Conservation (phyloP, 2,329 filamentous ascomycete genomes). For the Cladophialophora bantiana region DNA sequence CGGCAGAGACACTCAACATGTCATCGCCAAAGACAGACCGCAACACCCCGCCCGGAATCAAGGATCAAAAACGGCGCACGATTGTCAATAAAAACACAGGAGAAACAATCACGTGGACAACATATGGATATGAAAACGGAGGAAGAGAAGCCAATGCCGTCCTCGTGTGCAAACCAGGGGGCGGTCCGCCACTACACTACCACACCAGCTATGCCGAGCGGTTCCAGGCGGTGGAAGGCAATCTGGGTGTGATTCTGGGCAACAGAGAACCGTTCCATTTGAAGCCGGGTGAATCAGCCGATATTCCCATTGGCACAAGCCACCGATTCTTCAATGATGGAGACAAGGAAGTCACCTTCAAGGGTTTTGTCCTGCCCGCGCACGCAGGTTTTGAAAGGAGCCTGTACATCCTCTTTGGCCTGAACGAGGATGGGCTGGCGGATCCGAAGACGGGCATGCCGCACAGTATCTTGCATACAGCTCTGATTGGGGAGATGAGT, state of each 20-base stretch:
- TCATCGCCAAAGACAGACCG: slow-evolving; percentile 17
- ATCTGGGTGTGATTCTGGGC: slow-evolving; percentile 24
- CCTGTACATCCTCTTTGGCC: slow-evolving; percentile 36
- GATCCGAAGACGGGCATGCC: slow-evolving; percentile 32
- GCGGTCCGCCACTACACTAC: slow-evolving; percentile 35
- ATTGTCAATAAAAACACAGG: slow-evolving; percentile 33
- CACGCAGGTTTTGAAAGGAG: slow-evolving; percentile 36
- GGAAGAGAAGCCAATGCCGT: slow-evolving; percentile 22
- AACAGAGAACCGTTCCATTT: slow-evolving; percentile 9
- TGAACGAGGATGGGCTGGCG: slow-evolving; percentile 34
- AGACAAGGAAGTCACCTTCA: slow-evolving; percentile 28
- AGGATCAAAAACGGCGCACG: slow-evolving; percentile 23
- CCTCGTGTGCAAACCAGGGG: slow-evolving; percentile 32
- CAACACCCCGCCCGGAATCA: slow-evolving; percentile 31
- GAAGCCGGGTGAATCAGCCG: slow-evolving; percentile 30
- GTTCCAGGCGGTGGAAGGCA: slow-evolving; percentile 27
- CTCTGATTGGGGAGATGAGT: slow-evolving; percentile 28
- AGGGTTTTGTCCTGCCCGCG: slow-evolving; percentile 26
- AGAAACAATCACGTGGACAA: slow-evolving; percentile 29
- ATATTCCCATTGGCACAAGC: slow-evolving; percentile 26
- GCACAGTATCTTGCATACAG: slow-evolving; percentile 29
- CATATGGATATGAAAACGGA: slow-evolving; percentile 33
- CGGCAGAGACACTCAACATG: slow-evolving; percentile 13
- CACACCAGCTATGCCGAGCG: slow-evolving; percentile 35
- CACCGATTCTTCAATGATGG: slow-evolving; percentile 35